Evolutionary conservation across 192 early-diverging fungal species (phyloP).

Genomic region (Coemansia sp.): DNA sequence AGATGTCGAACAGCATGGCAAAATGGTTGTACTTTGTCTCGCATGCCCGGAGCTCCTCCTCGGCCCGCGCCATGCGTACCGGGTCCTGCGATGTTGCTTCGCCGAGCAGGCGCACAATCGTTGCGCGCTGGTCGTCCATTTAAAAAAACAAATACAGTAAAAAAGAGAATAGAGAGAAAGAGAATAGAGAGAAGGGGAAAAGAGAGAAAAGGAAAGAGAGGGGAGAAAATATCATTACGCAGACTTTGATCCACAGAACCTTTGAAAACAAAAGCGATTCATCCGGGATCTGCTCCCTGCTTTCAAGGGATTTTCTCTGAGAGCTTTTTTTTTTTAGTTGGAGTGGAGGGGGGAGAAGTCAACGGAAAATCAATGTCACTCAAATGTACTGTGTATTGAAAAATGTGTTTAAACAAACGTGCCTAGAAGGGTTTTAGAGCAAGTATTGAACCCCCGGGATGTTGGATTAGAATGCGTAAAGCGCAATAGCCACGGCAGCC

Average conservation of each 20-base stretch:
- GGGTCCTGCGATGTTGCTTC: slow-evolving; percentile 72
- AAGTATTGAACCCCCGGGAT: not conserved
- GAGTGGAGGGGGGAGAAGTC: too few relatives aligned
- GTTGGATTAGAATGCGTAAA: slow-evolving; percentile 7
- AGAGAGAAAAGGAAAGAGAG: not conserved
- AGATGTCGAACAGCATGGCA: slow-evolving; percentile 62
- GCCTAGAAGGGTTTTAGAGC: not conserved
- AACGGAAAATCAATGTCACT: too few relatives aligned
- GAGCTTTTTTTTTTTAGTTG: too few relatives aligned
- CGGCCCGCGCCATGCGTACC: slow-evolving; percentile 61
- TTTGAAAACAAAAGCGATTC: not conserved
- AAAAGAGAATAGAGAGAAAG: too few relatives aligned
- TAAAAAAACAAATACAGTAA: not conserved
- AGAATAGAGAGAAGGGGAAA: too few relatives aligned
- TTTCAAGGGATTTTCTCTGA: too few relatives aligned
- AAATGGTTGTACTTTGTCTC: slow-evolving; percentile 49
- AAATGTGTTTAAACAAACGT: too few relatives aligned
- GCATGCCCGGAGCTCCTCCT: slow-evolving; percentile 68
- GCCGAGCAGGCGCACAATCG: slow-evolving; percentile 51
- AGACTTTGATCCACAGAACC: too few relatives aligned
- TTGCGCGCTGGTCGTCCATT: slow-evolving; percentile 25
- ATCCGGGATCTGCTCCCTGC: too few relatives aligned
- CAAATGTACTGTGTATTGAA: too few relatives aligned
- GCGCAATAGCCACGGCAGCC: slow-evolving; percentile 1
- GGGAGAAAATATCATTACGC: not conserved